phyloP scores from a whole-genome alignment of 2,329 filamentous ascomycete species.

The Beauveria varroae region DNA sequence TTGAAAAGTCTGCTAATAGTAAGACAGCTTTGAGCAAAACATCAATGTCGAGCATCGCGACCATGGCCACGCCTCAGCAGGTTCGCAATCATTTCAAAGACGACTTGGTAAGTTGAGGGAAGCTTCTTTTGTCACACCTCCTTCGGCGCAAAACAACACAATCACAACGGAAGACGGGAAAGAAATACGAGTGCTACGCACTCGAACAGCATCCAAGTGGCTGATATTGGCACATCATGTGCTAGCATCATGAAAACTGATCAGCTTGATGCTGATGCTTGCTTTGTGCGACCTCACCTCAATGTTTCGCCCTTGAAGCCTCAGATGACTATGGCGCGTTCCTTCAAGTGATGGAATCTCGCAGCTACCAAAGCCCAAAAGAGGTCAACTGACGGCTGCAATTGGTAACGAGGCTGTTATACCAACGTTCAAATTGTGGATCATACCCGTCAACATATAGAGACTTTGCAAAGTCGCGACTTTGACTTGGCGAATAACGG shows the following conservation, averaged over 20 bases:
- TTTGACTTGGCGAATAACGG: not conserved
- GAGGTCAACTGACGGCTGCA: not conserved
- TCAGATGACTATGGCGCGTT: not conserved
- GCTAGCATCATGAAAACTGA: not conserved
- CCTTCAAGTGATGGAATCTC: not conserved
- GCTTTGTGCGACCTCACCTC: not conserved
- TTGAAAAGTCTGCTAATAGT: not conserved
- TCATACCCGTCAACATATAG: not conserved
- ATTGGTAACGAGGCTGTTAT: not conserved
- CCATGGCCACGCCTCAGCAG: constrained; percentile 24
- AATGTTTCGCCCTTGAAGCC: not conserved
- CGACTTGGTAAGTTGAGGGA: constrained; percentile 22
- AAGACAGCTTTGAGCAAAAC: not conserved
- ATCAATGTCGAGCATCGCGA: constrained; percentile 19
- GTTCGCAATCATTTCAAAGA: constrained; percentile 24
- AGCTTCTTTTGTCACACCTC: constrained; percentile 6
- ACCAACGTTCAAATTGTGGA: not conserved
- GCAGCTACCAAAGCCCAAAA: not conserved
- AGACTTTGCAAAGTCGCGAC: not conserved
- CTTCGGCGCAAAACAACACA: not conserved
- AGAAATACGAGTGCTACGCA: not conserved
- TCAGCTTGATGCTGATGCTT: not conserved
- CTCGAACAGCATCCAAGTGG: not conserved
- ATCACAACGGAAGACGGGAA: not conserved
- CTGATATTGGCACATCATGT: not conserved